These are phyloP conservation scores for Colletotrichum shisoi DNA, from an alignment of 2,329 filamentous ascomycete genomes.

Conservation along the genomic window DNA sequence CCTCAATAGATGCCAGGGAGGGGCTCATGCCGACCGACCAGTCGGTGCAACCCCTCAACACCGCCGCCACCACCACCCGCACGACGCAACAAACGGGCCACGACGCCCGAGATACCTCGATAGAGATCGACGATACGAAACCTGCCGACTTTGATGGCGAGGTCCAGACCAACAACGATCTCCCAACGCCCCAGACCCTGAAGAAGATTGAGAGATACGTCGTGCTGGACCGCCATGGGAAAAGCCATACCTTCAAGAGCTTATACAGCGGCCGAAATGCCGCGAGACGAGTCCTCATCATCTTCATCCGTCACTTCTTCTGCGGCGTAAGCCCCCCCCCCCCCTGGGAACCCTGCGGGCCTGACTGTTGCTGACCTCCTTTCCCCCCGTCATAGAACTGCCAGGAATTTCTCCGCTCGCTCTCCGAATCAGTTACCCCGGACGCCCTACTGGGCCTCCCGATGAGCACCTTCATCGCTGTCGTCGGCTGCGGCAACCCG, in stretches of 20 bases:
- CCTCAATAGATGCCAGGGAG: constrained; percentile 14
- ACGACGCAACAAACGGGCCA: constrained; percentile 26
- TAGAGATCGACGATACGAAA: constrained; percentile 52
- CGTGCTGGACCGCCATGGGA: constrained; percentile 69
- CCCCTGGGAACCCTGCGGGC: background rate
- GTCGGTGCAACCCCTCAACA: constrained; percentile 10
- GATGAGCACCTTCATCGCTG: constrained; percentile 68
- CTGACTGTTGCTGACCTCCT: constrained; percentile 21
- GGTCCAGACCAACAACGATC: constrained; percentile 62
- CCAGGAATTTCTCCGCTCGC: constrained; percentile 73
- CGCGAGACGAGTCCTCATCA: constrained; percentile 67
- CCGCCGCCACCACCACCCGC: constrained; percentile 15
- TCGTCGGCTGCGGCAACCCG: constrained; percentile 77
- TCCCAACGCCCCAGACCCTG: constrained; percentile 61
- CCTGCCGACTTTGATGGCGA: constrained; percentile 65
- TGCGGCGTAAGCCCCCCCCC: constrained; percentile 68
- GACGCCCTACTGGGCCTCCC: constrained; percentile 59
- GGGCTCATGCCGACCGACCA: background rate
- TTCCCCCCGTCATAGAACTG: constrained; percentile 65
- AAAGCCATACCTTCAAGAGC: constrained; percentile 67
- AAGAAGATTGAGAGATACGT: constrained; percentile 62
- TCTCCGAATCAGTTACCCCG: constrained; percentile 66
- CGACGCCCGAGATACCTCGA: constrained; percentile 38
- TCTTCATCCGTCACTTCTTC: constrained; percentile 83
- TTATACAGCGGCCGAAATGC: constrained; percentile 65